Evolutionary conservation across 768 basidiomycete genomes (phyloP).

Genomic region (Pilatotrama ljubarskyi): DNA sequence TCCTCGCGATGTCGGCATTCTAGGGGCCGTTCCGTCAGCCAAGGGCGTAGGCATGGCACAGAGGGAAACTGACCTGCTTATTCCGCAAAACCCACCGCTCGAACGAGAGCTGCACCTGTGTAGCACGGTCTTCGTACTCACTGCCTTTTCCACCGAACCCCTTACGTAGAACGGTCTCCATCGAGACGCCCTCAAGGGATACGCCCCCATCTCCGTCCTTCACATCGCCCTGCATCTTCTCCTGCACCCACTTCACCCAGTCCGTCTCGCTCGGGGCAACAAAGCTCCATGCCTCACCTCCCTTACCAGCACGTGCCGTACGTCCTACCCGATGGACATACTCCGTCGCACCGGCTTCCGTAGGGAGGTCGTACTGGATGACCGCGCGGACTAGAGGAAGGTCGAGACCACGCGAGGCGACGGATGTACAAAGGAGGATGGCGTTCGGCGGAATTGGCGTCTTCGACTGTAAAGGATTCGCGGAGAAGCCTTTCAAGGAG

Average conservation of each 20-base stretch:
- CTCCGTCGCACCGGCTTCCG: conserved; percentile 94
- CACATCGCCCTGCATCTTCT: conserved; percentile 66
- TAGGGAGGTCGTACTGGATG: conserved; percentile 95
- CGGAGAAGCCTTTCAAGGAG: conserved; percentile 81
- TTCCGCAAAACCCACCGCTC: conserved; percentile 86
- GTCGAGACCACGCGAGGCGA: conserved; percentile 97
- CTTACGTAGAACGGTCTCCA: conserved; percentile 69
- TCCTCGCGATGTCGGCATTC: conserved; percentile 78
- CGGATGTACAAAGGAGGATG: conserved; percentile 91
- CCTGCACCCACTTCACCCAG: conserved; percentile 91
- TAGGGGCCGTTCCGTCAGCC: conserved; percentile 33
- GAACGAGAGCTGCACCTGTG: conserved; percentile 92
- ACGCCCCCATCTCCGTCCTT: conserved; percentile 33
- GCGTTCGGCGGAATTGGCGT: conserved; percentile 43
- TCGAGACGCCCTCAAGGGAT: conserved; percentile 56
- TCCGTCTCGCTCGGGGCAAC: conserved; percentile 82
- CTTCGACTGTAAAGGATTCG: conserved; percentile 32
- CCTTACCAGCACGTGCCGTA: conserved; percentile 93
- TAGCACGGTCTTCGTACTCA: conserved; percentile 88
- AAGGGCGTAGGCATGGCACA: not conserved
- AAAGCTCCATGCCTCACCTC: conserved; percentile 95
- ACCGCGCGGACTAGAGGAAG: conserved; percentile 92
- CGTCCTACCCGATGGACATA: conserved; percentile 97
- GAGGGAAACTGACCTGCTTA: conserved; percentile 57
- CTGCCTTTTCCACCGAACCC: conserved; percentile 85